Evolutionary conservation across 441 rosid species (phyloP).

Genomic region (Adansonia rubrostipa): DNA sequence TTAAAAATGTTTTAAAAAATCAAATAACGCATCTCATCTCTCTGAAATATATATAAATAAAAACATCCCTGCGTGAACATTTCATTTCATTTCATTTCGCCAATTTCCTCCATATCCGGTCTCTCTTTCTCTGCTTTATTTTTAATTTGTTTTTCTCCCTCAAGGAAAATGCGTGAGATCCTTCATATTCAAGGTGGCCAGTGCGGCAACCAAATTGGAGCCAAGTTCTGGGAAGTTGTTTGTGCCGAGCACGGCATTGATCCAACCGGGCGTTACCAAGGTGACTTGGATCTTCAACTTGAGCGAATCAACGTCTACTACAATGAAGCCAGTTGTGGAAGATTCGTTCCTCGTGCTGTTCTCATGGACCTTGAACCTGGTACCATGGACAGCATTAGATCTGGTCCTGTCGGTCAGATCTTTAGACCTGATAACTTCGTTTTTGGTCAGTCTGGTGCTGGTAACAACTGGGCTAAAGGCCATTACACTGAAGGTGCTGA

Average conservation of each 20-base stretch:
- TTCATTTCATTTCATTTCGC: background rate
- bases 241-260: slow-evolving; percentile 49
- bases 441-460: slow-evolving; percentile 68
- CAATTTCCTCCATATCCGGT: background rate
- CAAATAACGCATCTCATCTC: background rate
- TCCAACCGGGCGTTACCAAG: slow-evolving; percentile 41
- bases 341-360: slow-evolving; percentile 50
- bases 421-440: slow-evolving; percentile 62
- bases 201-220: slow-evolving; percentile 56
- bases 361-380: slow-evolving; percentile 71
- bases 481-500: slow-evolving; percentile 66
- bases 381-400: slow-evolving; percentile 58
- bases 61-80: background rate
- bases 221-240: slow-evolving; percentile 56
- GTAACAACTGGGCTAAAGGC: slow-evolving; percentile 73
- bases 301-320: slow-evolving; percentile 48
- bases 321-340: slow-evolving; percentile 51
- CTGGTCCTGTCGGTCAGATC: slow-evolving; percentile 58
- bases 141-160: background rate
- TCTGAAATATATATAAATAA: slow-evolving; percentile 7
- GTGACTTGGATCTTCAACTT: slow-evolving; percentile 48
- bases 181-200: slow-evolving; percentile 56
- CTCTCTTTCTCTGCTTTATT: background rate
- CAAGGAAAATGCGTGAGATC: slow-evolving; percentile 46
- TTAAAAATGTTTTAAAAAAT: background rate